Percentiles rank a stretch among this genome's conserved stretches.
These are phyloP conservation scores for Phialocephala subalpina DNA, from an alignment of 2,329 filamentous ascomycete genomes.

Conservation along the genomic window DNA sequence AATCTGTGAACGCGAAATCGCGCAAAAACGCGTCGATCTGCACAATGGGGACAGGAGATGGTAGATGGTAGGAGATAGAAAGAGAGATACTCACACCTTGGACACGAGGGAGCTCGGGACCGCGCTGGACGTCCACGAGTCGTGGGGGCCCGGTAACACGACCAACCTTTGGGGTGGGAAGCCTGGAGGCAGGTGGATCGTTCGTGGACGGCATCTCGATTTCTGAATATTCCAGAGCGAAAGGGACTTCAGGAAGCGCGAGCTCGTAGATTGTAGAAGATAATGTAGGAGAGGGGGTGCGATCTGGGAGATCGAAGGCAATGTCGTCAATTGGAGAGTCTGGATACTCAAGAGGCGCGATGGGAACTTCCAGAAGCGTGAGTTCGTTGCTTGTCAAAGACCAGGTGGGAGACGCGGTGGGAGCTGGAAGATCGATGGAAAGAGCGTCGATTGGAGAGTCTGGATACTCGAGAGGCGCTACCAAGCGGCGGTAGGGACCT, in stretches of 20 bases:
- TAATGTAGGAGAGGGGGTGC: no score
- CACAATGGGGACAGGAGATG: background rate
- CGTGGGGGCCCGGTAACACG: background rate
- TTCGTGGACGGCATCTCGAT: no score
- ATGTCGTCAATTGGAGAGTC: no score
- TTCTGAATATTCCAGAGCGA: background rate
- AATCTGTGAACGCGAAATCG: background rate
- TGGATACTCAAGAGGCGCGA: no score
- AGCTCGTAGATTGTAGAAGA: background rate
- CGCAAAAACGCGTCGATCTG: background rate
- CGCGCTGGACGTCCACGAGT: background rate
- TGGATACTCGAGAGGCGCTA: no score
- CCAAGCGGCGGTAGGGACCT: no score
- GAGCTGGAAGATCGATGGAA: no score
- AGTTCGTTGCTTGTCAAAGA: background rate
- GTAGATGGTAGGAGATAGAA: background rate
- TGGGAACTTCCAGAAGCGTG: background rate
- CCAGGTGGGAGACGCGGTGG: no score
- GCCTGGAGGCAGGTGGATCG: background rate
- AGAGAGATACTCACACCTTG: background rate
- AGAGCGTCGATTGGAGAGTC: no score
- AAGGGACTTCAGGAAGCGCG: background rate
- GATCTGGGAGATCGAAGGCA: no score
- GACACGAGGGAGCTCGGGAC: background rate
- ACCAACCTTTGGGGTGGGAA: background rate